phyloP scores from a whole-genome alignment of 208 protist species.

The Lotmaria passim region DNA sequence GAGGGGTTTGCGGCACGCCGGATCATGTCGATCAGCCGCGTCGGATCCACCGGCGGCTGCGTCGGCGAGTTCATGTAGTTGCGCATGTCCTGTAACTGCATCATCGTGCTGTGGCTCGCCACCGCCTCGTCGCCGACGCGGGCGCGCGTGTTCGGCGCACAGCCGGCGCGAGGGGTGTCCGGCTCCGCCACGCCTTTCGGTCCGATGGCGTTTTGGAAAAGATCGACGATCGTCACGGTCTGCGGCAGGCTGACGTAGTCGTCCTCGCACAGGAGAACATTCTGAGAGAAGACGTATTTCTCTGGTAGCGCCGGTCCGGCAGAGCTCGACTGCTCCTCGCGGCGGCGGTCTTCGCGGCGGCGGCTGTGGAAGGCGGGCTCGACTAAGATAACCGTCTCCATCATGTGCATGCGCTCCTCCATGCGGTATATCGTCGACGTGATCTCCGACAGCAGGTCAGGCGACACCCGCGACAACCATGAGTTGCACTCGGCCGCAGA shows the following conservation, averaged over 20 bases:
- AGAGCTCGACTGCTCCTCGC: slow-evolving; percentile 48
- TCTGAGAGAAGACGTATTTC: slow-evolving; percentile 90
- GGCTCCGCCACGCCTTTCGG: slow-evolving; percentile 83
- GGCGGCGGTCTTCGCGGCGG: slow-evolving; percentile 62
- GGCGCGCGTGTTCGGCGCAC: slow-evolving; percentile 38
- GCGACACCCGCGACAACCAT: slow-evolving; percentile 72
- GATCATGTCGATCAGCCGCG: slow-evolving; percentile 86
- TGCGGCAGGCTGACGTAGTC: slow-evolving; percentile 81
- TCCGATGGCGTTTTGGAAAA: slow-evolving; percentile 86
- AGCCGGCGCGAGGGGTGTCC: slow-evolving; percentile 83
- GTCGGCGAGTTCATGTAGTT: slow-evolving; percentile 90
- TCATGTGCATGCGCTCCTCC: slow-evolving; percentile 82
- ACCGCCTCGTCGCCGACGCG: slow-evolving; percentile 85
- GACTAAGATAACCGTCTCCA: slow-evolving; percentile 77
- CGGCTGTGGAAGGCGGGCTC: slow-evolving; percentile 86
- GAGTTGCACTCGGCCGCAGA: slow-evolving; percentile 75
- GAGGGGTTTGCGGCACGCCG: slow-evolving; percentile 73
- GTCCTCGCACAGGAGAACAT: slow-evolving; percentile 87
- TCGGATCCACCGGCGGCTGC: slow-evolving; percentile 80
- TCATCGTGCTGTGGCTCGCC: slow-evolving; percentile 90
- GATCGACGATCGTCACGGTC: slow-evolving; percentile 88
- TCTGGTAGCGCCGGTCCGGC: slow-evolving; percentile 52
- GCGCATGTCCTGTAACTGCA: slow-evolving; percentile 88
- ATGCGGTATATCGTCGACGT: slow-evolving; percentile 69
- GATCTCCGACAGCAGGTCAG: slow-evolving; percentile 59